Evolutionary conservation across 768 basidiomycete genomes (phyloP).

Genomic region (Russula ochroleuca): DNA sequence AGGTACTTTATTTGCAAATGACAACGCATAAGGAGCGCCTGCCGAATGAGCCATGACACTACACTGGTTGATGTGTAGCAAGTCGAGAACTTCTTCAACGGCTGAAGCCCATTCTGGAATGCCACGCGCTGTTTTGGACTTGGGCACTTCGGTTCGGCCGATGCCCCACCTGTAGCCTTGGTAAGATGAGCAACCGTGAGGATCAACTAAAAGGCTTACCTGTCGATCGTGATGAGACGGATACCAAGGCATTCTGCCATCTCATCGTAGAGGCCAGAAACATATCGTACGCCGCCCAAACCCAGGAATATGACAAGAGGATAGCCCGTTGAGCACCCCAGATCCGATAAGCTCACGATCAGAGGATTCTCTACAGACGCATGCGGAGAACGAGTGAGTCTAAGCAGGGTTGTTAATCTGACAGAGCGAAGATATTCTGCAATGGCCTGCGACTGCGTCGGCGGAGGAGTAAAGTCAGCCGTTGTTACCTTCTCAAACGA

Average conservation of each 20-base stretch:
- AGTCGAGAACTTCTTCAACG: slow-evolving; percentile 86
- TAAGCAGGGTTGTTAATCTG: slow-evolving; percentile 76
- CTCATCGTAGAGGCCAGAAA: slow-evolving; percentile 95
- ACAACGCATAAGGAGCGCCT: slow-evolving; percentile 90
- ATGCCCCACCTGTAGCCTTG: slow-evolving; percentile 74
- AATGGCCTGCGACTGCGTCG: slow-evolving; percentile 62
- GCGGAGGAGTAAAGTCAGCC: slow-evolving; percentile 42
- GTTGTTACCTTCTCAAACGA: slow-evolving; percentile 38
- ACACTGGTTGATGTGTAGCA: slow-evolving; percentile 70
- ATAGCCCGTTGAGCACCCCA: slow-evolving; percentile 79
- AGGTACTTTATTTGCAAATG: slow-evolving; percentile 72
- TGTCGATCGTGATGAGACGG: slow-evolving; percentile 89
- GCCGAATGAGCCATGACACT: slow-evolving; percentile 95
- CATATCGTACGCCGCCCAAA: slow-evolving; percentile 88
- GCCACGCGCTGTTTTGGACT: slow-evolving; percentile 64
- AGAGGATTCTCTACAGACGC: slow-evolving; percentile 69
- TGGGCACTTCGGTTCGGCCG: slow-evolving; percentile 71
- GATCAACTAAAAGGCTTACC: slow-evolving; percentile 43
- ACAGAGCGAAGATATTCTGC: slow-evolving; percentile 86
- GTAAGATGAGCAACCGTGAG: background rate
- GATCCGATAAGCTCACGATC: slow-evolving; percentile 87
- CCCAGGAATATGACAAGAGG: slow-evolving; percentile 93
- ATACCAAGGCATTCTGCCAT: slow-evolving; percentile 86
- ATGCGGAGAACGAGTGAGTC: slow-evolving; percentile 74
- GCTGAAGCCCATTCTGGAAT: slow-evolving; percentile 88